phyloP scores from a whole-genome alignment of 2,329 filamentous ascomycete species.

The Pyrenophora seminiperda region DNA sequence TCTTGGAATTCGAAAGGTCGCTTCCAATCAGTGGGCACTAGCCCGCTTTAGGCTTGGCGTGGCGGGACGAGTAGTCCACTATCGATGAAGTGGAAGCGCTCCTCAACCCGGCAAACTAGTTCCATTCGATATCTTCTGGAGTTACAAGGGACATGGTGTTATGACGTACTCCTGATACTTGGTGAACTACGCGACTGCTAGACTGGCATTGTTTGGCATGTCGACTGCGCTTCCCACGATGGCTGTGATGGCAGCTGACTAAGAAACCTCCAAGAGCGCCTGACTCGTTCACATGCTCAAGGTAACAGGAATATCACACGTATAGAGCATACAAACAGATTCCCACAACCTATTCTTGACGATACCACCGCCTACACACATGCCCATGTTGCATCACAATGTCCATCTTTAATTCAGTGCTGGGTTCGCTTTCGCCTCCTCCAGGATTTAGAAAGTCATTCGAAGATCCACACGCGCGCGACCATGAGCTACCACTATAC shows the following conservation, averaged over 20 bases:
- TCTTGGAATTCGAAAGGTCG: slow-evolving; percentile 15
- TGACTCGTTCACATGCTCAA: slow-evolving; percentile 42
- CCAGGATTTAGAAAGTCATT: slow-evolving; percentile 43
- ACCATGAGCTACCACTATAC: slow-evolving; percentile 44
- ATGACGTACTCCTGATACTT: too few relatives aligned
- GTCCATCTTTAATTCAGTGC: slow-evolving; percentile 45
- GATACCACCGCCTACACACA: neutral
- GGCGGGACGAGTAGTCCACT: neutral
- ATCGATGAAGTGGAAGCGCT: neutral
- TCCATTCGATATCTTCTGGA: too few relatives aligned
- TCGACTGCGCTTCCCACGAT: neutral
- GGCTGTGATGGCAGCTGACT: slow-evolving; percentile 23
- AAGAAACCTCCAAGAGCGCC: slow-evolving; percentile 21
- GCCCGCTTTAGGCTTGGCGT: neutral
- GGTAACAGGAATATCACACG: slow-evolving; percentile 29
- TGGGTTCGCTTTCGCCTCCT: slow-evolving; percentile 44
- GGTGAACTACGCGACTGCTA: neutral
- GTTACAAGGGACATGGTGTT: too few relatives aligned
- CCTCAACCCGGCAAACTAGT: neutral
- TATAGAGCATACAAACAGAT: slow-evolving; percentile 19
- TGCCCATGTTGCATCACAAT: slow-evolving; percentile 20
- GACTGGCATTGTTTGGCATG: neutral
- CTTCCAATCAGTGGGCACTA: neutral
- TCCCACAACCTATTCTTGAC: slow-evolving; percentile 5
- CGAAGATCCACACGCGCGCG: slow-evolving; percentile 42